Evolutionary conservation across 208 protist genomes (phyloP).

Genomic region (Vickermania spadyakhi): DNA sequence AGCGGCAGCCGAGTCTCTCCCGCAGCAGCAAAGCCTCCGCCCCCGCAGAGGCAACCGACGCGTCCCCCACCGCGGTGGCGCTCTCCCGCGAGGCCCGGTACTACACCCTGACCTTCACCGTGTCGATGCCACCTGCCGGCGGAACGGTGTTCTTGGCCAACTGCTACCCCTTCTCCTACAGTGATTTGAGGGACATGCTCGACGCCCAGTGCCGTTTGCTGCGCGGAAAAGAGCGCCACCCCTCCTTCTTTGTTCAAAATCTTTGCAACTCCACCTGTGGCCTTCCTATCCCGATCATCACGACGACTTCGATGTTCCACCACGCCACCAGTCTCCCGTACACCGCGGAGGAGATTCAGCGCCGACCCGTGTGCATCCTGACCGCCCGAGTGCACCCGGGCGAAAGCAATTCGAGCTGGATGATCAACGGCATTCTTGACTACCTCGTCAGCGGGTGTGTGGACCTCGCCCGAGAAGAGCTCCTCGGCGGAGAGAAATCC

Average conservation of each 20-base stretch:
- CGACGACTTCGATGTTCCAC: conserved; percentile 59
- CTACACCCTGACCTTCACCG: conserved; percentile 90
- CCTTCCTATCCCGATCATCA: conserved; percentile 87
- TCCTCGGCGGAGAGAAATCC: conserved; percentile 3
- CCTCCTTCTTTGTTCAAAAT: conserved; percentile 23
- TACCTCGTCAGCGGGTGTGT: conserved; percentile 32
- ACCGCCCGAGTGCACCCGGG: conserved; percentile 96
- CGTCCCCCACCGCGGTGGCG: background rate
- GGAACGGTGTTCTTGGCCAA: conserved; percentile 92
- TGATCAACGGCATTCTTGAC: conserved; percentile 94
- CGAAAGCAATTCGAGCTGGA: conserved; percentile 94
- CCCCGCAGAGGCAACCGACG: background rate
- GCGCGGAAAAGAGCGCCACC: background rate
- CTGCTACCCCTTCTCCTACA: conserved; percentile 96
- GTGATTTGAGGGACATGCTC: conserved; percentile 61
- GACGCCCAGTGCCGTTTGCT: conserved; percentile 23
- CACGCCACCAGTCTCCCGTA: conserved; percentile 7
- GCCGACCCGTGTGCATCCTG: conserved; percentile 75
- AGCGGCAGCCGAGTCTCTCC: background rate
- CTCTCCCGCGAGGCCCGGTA: conserved; percentile 19
- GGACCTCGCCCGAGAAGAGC: background rate
- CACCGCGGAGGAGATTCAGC: conserved; percentile 30
- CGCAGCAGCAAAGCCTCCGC: background rate
- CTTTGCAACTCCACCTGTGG: conserved; percentile 85
- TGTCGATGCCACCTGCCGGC: conserved; percentile 62